Evolutionary conservation across 495 filamentous ascomycete species (phyloP).

Genomic region (Hypoxylon rickii): DNA sequence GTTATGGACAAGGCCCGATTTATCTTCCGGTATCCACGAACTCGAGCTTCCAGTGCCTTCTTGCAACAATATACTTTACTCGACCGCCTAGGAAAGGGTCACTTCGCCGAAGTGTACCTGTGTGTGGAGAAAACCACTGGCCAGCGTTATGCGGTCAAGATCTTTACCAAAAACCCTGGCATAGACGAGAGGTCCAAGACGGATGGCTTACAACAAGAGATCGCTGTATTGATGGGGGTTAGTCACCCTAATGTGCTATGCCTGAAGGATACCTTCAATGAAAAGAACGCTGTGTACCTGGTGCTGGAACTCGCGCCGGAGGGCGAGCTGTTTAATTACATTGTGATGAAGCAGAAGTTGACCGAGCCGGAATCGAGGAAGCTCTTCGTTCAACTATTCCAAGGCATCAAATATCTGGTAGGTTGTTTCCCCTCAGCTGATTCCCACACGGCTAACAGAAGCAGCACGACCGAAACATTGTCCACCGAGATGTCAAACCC

Average conservation of each 20-base stretch:
- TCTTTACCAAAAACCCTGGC: slow-evolving; percentile 80
- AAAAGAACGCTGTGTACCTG: slow-evolving; percentile 86
- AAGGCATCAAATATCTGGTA: slow-evolving; percentile 93
- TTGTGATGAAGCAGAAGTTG: slow-evolving; percentile 85
- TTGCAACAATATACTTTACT: slow-evolving; percentile 81
- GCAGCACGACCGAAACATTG: slow-evolving; percentile 95
- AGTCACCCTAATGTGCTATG: slow-evolving; percentile 95
- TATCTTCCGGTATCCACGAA: slow-evolving; percentile 86
- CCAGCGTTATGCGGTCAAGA: slow-evolving; percentile 86
- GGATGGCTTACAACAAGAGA: slow-evolving; percentile 89
- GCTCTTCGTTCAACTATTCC: slow-evolving; percentile 88
- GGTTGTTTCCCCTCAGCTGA: slow-evolving; percentile 41
- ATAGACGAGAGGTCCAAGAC: slow-evolving; percentile 80
- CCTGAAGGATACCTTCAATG: slow-evolving; percentile 94
- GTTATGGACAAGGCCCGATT: slow-evolving; percentile 82
- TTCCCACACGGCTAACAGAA: slow-evolving; percentile 41
- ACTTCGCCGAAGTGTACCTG: slow-evolving; percentile 93
- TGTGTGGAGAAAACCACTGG: slow-evolving; percentile 87
- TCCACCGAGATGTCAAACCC: slow-evolving; percentile 98
- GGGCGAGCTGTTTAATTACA: slow-evolving; percentile 94
- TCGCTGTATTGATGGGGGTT: slow-evolving; percentile 93
- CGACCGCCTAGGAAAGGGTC: slow-evolving; percentile 90
- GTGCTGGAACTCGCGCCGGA: slow-evolving; percentile 89
- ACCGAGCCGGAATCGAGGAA: slow-evolving; percentile 81
- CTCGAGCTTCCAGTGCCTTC: slow-evolving; percentile 76